Conservation (phyloP, 441 rosid genomes). For the Viola pubescens region DNA sequence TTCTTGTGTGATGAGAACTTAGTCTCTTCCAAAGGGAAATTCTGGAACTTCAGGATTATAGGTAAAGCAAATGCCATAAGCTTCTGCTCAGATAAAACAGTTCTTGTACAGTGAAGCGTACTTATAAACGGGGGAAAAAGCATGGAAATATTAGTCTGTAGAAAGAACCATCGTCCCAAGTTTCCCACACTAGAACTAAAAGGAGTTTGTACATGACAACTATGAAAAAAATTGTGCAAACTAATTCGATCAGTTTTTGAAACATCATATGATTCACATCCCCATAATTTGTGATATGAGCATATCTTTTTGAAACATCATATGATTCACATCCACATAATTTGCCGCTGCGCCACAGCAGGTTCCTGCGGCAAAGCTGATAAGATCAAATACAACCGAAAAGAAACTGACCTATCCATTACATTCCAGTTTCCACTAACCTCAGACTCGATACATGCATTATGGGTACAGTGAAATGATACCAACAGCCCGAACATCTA, state of each 20-base stretch:
- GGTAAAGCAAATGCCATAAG: slow-evolving; percentile 41
- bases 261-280: too few species aligned
- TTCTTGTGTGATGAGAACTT: slow-evolving; percentile 42
- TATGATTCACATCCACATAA: too few species aligned
- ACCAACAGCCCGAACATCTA: slow-evolving; percentile 1
- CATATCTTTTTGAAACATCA: too few species aligned
- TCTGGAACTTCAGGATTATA: slow-evolving; percentile 51
- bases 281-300: too few species aligned
- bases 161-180: too few species aligned
- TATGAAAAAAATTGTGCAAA: too few species aligned
- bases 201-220: too few species aligned
- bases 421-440: too few species aligned
- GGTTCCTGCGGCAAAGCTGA: too few species aligned
- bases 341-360: too few species aligned
- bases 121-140: not conserved
- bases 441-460: not conserved
- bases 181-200: too few species aligned
- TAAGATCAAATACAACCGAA: not conserved
- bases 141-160: not conserved
- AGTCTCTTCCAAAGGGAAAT: slow-evolving; percentile 37
- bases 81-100: slow-evolving; percentile 45
- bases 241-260: too few species aligned
- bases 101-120: slow-evolving; percentile 15
- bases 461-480: not conserved
- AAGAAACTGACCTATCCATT: not conserved